phyloP scores from a whole-genome alignment of 1,284 basidiomycete genomes.

The Heterobasidion irregulare region DNA sequence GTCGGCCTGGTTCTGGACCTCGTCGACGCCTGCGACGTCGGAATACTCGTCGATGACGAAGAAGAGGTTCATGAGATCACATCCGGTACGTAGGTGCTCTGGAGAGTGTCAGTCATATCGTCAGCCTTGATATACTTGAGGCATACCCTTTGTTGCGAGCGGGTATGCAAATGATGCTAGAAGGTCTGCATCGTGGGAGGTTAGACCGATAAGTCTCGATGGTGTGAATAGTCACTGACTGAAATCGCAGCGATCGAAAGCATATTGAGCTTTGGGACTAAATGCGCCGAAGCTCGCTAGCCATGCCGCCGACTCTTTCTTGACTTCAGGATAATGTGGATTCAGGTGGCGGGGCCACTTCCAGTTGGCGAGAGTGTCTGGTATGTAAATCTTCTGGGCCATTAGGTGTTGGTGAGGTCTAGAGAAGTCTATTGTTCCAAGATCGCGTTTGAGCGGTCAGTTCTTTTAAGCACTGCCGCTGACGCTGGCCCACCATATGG shows the following conservation, averaged over 20 bases:
- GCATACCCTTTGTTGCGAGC: slow-evolving; percentile 11
- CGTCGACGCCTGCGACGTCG: slow-evolving; percentile 19
- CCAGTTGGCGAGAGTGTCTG: not conserved
- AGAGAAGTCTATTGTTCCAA: too few species aligned
- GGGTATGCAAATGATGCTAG: slow-evolving; percentile 17
- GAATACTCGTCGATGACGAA: slow-evolving; percentile 29
- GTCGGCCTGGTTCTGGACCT: slow-evolving; percentile 14
- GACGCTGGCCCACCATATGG: too few species aligned
- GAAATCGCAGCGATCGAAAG: slow-evolving; percentile 6
- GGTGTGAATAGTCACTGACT: not conserved
- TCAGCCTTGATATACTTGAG: not conserved
- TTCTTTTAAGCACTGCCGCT: too few species aligned
- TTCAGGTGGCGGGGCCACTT: slow-evolving; percentile 6
- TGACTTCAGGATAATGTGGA: slow-evolving; percentile 1
- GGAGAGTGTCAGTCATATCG: not conserved
- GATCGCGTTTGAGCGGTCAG: too few species aligned
- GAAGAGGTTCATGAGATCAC: slow-evolving; percentile 26
- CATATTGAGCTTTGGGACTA: slow-evolving; percentile 4
- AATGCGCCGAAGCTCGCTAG: slow-evolving; percentile 1
- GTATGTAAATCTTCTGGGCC: not conserved
- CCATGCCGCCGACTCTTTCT: slow-evolving; percentile 4
- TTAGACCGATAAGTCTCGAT: not conserved
- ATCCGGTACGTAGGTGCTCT: slow-evolving; percentile 12
- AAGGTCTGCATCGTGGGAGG: not conserved
- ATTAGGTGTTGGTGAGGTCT: too few species aligned